Percentiles rank a stretch among this genome's conserved stretches.
Evolutionary conservation across 2,329 filamentous ascomycete genomes (phyloP).

Genomic region (Diaporthe citriasiana): DNA sequence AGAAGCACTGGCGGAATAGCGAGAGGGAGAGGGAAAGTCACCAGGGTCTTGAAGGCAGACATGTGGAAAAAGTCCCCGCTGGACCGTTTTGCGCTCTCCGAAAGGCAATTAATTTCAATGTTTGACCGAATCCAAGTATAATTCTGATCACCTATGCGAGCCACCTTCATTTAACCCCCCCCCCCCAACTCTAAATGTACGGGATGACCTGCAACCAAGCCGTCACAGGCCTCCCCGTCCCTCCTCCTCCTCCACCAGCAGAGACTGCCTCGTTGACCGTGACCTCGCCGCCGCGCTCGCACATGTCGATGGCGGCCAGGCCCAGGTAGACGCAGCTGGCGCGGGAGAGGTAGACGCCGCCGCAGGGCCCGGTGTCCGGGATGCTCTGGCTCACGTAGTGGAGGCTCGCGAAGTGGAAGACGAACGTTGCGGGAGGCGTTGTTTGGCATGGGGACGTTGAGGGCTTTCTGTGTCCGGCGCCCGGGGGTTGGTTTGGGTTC

Average conservation of each 20-base stretch:
- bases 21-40: not conserved
- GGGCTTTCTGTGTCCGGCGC: not conserved
- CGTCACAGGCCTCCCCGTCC: not conserved
- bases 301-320: not conserved
- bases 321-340: constrained; percentile 1
- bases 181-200: not conserved
- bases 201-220: constrained; percentile 18
- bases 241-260: not conserved
- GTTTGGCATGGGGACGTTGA: constrained; percentile 10
- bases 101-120: not conserved
- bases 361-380: not conserved
- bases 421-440: not conserved
- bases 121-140: not conserved
- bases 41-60: not conserved
- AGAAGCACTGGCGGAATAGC: not conserved
- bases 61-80: not conserved
- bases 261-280: not conserved
- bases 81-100: not conserved
- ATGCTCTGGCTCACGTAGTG: constrained; percentile 1
- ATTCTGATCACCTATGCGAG: too few relatives aligned
- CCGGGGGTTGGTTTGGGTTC: fast-evolving
- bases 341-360: constrained; percentile 1
- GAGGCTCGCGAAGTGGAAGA: constrained; percentile 6
- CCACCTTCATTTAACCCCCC: too few relatives aligned
- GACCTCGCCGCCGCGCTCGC: constrained; percentile 27